Conservation (phyloP, 169 alveolate genomes). For the Babesia bovis region DNA sequence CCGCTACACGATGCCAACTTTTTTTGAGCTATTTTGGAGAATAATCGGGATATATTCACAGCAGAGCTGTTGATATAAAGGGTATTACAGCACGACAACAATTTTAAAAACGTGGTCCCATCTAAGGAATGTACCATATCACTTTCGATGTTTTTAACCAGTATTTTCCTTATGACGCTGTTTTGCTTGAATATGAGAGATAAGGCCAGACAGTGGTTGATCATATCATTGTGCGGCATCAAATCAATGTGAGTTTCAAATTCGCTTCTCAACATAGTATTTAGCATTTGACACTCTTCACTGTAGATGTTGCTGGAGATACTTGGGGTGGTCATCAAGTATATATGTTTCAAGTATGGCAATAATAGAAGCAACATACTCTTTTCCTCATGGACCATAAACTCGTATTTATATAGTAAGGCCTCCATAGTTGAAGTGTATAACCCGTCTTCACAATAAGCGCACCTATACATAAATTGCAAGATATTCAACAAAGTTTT, state of each 20-base stretch:
- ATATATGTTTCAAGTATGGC: slow-evolving; percentile 40
- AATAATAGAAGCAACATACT: slow-evolving; percentile 28
- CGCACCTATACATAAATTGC: slow-evolving; percentile 36
- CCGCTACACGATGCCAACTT: slow-evolving; percentile 16
- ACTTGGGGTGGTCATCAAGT: slow-evolving; percentile 18
- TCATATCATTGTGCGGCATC: slow-evolving; percentile 24
- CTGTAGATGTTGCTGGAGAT: slow-evolving; percentile 48
- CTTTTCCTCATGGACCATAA: slow-evolving; percentile 29
- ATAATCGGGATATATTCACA: slow-evolving; percentile 24
- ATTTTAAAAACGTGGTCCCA: slow-evolving; percentile 14
- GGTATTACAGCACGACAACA: slow-evolving; percentile 32
- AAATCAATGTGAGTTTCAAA: slow-evolving; percentile 30
- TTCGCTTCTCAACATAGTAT: slow-evolving; percentile 30
- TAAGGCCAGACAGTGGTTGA: slow-evolving; percentile 37
- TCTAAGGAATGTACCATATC: slow-evolving; percentile 8
- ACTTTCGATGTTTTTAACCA: slow-evolving; percentile 21
- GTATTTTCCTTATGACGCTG: slow-evolving; percentile 20
- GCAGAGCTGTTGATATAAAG: slow-evolving; percentile 30
- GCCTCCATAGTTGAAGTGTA: slow-evolving; percentile 25
- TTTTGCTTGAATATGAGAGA: slow-evolving; percentile 35
- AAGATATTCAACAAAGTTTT: slow-evolving; percentile 25
- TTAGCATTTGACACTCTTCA: slow-evolving; percentile 58
- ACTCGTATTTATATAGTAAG: slow-evolving; percentile 34
- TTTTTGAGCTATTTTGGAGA: slow-evolving; percentile 17
- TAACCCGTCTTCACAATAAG: slow-evolving; percentile 34